Evolutionary conservation across 1,284 basidiomycete species (phyloP), one percentile per base, ranked within the genome.

Genomic region (Spongiforma sp.): DNA sequence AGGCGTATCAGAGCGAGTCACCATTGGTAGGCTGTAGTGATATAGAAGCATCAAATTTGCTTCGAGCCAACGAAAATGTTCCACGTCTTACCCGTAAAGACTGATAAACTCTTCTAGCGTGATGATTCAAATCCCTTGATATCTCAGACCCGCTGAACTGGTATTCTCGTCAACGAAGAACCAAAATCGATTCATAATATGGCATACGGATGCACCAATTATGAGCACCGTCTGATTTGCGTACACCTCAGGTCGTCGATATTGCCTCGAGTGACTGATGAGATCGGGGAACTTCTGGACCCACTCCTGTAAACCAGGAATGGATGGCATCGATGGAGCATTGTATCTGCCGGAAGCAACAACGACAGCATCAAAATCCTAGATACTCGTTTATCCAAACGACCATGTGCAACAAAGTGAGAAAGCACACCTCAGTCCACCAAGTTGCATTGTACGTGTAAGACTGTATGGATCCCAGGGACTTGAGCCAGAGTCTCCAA

Each of bases 261-360:
- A 86, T 41, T 80, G 80, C 32, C 81, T 75, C 4, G 83, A 82
- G 64, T 86, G 85, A 19, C 70, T 69, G 39, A 85, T 63, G 2
- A 68, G 63, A 1, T 65, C 67, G 0, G 82, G 80, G 69, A 80
- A 83, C 19, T 63, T 69, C 9, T 67, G 66, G 1, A 72, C 75
- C 83, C 83, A 84, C 36, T 56, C 59, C 2, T 55, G 56, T 21
- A 69, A 24, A 34, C 68, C 68, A 1, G 66, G 57, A 39, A 69
- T 72, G 15, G 39, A 50, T 1, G 68, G 70, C 52, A 69, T 68
- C 1, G 39, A 59, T 11, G 70, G 70, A n/a, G 68, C 62, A 54
- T 60, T 65, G 26, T 33, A 63, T 28, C 28, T 70, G 10, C 70
- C 68, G 0, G 48, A 24, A 8, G 70, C 68, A 19, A 70, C 61